Evolutionary conservation across 805 yeast species (phyloP).

Genomic region (Yarrowia yakushimensis): DNA sequence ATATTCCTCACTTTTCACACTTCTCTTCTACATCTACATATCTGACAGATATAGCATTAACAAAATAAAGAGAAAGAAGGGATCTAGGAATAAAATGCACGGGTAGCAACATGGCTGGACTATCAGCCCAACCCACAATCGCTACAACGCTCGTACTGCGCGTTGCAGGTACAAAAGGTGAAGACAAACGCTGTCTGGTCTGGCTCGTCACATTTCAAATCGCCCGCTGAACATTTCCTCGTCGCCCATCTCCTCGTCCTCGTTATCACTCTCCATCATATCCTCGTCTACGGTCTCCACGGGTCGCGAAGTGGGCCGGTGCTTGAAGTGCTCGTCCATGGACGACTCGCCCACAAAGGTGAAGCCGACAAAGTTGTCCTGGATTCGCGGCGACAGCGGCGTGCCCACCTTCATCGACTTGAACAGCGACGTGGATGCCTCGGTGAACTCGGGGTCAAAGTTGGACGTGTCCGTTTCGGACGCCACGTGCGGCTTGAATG

Average conservation of each 20-base stretch:
- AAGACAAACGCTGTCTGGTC: not conserved
- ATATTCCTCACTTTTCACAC: too few species aligned
- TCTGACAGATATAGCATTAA: slow-evolving; percentile 10
- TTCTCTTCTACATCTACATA: too few species aligned
- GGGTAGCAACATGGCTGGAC: not conserved
- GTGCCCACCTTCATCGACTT: slow-evolving; percentile 53
- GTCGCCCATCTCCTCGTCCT: slow-evolving; percentile 26
- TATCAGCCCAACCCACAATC: not conserved
- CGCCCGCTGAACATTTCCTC: slow-evolving; percentile 25
- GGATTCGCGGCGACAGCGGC: slow-evolving; percentile 90
- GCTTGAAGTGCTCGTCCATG: slow-evolving; percentile 73
- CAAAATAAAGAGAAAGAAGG: slow-evolving; percentile 3
- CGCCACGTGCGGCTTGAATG: slow-evolving; percentile 88
- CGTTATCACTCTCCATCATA: slow-evolving; percentile 25
- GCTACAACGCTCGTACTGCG: not conserved
- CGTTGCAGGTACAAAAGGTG: not conserved
- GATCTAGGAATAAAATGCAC: not conserved
- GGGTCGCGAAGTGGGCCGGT: slow-evolving; percentile 16
- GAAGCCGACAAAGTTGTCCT: slow-evolving; percentile 94
- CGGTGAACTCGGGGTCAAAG: slow-evolving; percentile 97
- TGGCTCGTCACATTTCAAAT: slow-evolving; percentile 14
- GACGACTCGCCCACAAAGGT: slow-evolving; percentile 94
- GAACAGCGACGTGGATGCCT: slow-evolving; percentile 79
- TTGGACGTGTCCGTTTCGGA: slow-evolving; percentile 94
- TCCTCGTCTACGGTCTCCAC: slow-evolving; percentile 21